Evolutionary conservation across 495 filamentous ascomycete genomes (phyloP).

Genomic region (Xylaria acuta): DNA sequence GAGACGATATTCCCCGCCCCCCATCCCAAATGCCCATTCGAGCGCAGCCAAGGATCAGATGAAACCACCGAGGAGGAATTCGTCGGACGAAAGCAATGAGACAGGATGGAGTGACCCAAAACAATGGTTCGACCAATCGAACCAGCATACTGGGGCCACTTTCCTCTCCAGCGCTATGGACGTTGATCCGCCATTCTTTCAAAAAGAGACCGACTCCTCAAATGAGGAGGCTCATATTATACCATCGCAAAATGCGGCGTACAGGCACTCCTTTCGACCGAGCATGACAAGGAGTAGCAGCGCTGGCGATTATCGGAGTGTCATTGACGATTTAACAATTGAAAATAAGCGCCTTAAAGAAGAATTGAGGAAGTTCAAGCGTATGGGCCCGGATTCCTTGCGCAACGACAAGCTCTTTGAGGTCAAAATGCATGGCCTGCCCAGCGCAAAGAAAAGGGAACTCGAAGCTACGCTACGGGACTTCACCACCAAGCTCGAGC

Average conservation of each 20-base stretch:
- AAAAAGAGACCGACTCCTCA: slow-evolving; percentile 53
- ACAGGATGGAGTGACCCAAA: slow-evolving; percentile 49
- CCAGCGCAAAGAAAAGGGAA: slow-evolving; percentile 70
- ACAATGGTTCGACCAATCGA: slow-evolving; percentile 56
- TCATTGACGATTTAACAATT: slow-evolving; percentile 75
- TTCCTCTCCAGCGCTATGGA: slow-evolving; percentile 47
- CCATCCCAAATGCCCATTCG: slow-evolving; percentile 13
- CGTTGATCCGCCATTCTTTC: slow-evolving; percentile 63
- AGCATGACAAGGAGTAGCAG: slow-evolving; percentile 55
- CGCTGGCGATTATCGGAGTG: slow-evolving; percentile 65
- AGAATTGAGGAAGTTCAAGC: slow-evolving; percentile 70
- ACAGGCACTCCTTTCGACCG: slow-evolving; percentile 33
- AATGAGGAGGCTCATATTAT: slow-evolving; percentile 41
- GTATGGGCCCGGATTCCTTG: slow-evolving; percentile 63
- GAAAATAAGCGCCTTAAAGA: slow-evolving; percentile 75
- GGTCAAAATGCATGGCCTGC: slow-evolving; percentile 72
- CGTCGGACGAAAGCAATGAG: slow-evolving; percentile 50
- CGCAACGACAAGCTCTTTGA: slow-evolving; percentile 75
- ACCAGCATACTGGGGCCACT: slow-evolving; percentile 45
- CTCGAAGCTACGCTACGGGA: slow-evolving; percentile 71
- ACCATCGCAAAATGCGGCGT: slow-evolving; percentile 30
- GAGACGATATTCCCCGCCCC: slow-evolving; percentile 20
- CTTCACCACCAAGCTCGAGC: slow-evolving; percentile 65
- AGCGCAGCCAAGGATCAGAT: neutral
- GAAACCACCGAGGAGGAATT: slow-evolving; percentile 42